Evolutionary conservation across 768 basidiomycete species (phyloP), one percentile per base, ranked within the genome.

Genomic region (Chalciporus piperatus): DNA sequence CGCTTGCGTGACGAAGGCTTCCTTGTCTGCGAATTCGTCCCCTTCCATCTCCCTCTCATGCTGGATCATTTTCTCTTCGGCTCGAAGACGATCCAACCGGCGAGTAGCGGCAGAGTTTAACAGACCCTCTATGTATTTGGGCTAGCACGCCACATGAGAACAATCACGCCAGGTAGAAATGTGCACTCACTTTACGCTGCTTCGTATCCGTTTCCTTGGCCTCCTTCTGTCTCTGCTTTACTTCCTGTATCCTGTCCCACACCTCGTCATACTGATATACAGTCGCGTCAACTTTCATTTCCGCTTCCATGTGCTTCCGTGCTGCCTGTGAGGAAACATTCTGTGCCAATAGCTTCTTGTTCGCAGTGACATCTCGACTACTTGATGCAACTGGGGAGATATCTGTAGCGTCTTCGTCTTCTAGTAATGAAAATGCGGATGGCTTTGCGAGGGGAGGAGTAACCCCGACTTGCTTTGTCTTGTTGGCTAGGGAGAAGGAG

Each of bases 21-120:
- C 97, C 74, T 95, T 98, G 74, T 92, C 97, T 50, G 79, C 79
- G 66, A 92, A 99, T 67, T 93, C 81, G 55, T 94, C 94, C 0
- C 97, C 97, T 71, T 99, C 97, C 17, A 79, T 73, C 71, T 95
- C 92, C 19, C 97, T 81, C 68, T 98, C 97, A 40, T 82, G 79
- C 66, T 95, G 90, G 66, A 98, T 87, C 88, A 96, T 88, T 77
- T 98, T 98, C 71, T 98, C 96, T 70, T 99, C 97, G 0, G 97
- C 97, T 48, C 94, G 79, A 11, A 98, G 71, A 61, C 91, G 81
- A 68, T 99, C 97, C 43, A 96, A 68, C 60, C 85, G 83, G 22
- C 97, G 80, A 23, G 92, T 92, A n/a, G 85, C 83, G 25, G 97
- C 94, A 8, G 91, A 82, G 14, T 74, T 71, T 2, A 98, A 74